Base-by-base conservation (phyloP, 495 filamentous ascomycete species). In the Aspergillus taichungensis region DNA sequence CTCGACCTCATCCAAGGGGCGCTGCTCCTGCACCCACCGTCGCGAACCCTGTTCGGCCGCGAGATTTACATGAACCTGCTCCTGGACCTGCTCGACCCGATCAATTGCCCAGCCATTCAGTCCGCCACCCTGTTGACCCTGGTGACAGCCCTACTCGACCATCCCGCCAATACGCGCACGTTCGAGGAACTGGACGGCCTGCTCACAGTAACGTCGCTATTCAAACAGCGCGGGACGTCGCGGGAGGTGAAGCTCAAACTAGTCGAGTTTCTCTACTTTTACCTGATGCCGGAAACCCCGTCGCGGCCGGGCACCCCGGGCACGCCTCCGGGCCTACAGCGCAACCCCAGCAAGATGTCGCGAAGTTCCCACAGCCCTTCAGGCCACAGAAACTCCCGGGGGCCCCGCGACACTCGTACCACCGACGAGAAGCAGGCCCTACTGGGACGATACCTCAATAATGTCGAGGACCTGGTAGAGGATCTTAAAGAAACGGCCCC, bases 41-140 rank as follows among this genome's bases (percentile, higher is more conserved):
- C 85, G 40, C 84, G 94, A 48, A 75, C 76, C 2, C 76, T 98
- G 37, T 96, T 98, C 66, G 80, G 82, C 18, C 81, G 90, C 40
- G 88, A 91, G 61, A 79, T 89, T 45, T 84, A 94, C 71, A 98
- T 98, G 92, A 95, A 95, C 56, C 76, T 94, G 39, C 82, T 97
- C 33, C 80, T 97, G 43, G 92, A 98, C 63, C 85, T 98, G 40
- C 82, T 98, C 55, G 92, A 97, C 59, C 84, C 87, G 1, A 82
- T 86, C 64, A 95, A 92, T 56, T 91, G 85, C 61, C 87, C 88
- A 0, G 84, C 86, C 1, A 87, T 96, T 47, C 91, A 97, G 64
- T 94, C 84, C 8, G 77, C 87, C 12, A 87, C 92, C 6, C 74
- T 96, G 32, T 80, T 95, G 45, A 88, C 88, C 10, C 80, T 98